Evolutionary conservation across 441 rosid genomes (phyloP).

Genomic region (Syzygium malaccense): DNA sequence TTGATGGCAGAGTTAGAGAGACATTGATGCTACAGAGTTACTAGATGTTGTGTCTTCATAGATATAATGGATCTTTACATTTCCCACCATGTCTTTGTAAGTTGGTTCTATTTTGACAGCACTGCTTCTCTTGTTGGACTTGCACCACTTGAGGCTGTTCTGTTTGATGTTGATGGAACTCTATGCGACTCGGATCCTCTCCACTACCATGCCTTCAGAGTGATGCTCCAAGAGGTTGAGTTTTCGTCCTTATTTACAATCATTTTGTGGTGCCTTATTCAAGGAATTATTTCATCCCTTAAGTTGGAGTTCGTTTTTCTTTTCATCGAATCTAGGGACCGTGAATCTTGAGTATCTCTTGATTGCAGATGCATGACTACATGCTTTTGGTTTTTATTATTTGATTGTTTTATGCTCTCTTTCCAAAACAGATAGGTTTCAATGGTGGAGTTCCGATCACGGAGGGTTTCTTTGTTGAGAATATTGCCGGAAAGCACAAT

Average conservation of each 20-base stretch:
- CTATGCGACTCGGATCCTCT: constrained; percentile 92
- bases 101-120: constrained; percentile 26
- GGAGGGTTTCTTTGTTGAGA: constrained; percentile 56
- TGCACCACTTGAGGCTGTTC: constrained; percentile 74
- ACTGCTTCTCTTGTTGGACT: constrained; percentile 38
- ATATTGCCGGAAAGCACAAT: constrained; percentile 82
- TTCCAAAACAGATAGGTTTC: constrained; percentile 60
- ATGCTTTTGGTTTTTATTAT: neutral
- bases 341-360: neutral
- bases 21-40: neutral
- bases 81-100: neutral
- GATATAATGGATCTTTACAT: neutral
- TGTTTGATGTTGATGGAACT: constrained; percentile 95
- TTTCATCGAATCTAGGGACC: neutral
- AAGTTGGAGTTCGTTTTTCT: neutral
- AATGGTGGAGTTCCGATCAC: constrained; percentile 78
- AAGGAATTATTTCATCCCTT: neutral
- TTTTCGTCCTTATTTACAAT: neutral
- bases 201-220: constrained; percentile 52
- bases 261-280: neutral
- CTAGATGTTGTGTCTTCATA: neutral
- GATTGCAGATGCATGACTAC: neutral
- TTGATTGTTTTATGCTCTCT: neutral
- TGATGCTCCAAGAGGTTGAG: constrained; percentile 70
- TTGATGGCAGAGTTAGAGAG: neutral